Conservation (phyloP, 179 eudicot genomes). For the Kewa caespitosa region DNA sequence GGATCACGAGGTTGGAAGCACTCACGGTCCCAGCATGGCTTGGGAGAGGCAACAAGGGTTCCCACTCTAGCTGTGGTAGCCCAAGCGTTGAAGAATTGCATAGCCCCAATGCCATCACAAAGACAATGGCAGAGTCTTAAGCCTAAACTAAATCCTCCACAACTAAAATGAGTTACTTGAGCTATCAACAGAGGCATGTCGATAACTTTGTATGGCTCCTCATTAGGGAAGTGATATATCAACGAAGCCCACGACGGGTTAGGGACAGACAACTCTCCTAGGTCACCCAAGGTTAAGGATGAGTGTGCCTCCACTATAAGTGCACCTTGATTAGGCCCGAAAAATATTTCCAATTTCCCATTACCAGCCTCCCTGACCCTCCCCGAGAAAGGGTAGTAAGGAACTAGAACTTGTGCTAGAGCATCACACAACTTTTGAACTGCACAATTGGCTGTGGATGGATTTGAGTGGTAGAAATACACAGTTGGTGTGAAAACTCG, state of each 20-base stretch:
- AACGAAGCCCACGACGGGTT: constrained; percentile 77
- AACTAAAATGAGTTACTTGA: constrained; percentile 66
- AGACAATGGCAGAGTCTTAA: constrained; percentile 88
- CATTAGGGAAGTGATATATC: constrained; percentile 58
- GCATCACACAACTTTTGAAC: constrained; percentile 47
- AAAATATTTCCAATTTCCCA: constrained; percentile 74
- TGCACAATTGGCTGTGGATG: constrained; percentile 16
- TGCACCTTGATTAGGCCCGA: constrained; percentile 70
- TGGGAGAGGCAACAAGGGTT: constrained; percentile 43
- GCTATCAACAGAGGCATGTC: constrained; percentile 89
- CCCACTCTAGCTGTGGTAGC: constrained; percentile 75
- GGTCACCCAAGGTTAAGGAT: constrained; percentile 37
- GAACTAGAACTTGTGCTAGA: constrained; percentile 67
- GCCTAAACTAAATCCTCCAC: constrained; percentile 90
- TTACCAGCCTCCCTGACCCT: constrained; percentile 56
- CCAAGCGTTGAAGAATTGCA: constrained; percentile 93
- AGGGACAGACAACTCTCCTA: constrained; percentile 71
- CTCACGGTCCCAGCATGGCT: constrained; percentile 85
- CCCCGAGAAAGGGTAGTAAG: constrained; percentile 88
- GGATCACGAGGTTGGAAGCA: constrained; percentile 67
- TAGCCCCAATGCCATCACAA: constrained; percentile 91
- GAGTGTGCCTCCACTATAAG: constrained; percentile 74
- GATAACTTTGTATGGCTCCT: constrained; percentile 64
- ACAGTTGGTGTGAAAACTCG: constrained; percentile 90
- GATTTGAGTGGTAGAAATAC: constrained; percentile 57